These are phyloP conservation scores for Scleromitrula shiraiana DNA, from an alignment of 2,329 filamentous ascomycete genomes.

Conservation along the genomic window DNA sequence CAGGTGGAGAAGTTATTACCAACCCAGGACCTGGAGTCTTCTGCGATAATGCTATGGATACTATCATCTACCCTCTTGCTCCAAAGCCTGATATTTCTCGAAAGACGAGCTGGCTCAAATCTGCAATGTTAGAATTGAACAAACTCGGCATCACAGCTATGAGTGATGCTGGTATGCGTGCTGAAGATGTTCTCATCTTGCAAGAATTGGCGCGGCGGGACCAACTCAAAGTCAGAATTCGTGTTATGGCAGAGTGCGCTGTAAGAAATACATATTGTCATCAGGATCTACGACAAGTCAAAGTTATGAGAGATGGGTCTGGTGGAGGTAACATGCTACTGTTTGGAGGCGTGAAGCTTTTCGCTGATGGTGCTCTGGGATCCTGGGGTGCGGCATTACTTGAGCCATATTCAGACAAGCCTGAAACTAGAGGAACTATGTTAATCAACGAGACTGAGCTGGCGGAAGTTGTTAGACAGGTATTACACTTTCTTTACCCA, in stretches of 20 bases:
- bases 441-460: constrained; percentile 57
- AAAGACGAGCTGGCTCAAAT: constrained; percentile 46
- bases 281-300: constrained; percentile 26
- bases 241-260: constrained; percentile 61
- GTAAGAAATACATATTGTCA: constrained; percentile 57
- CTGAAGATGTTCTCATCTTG: constrained; percentile 46
- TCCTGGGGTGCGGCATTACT: constrained; percentile 66
- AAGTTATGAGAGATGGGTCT: constrained; percentile 16
- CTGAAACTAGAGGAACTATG: constrained; percentile 53
- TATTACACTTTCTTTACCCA: constrained; percentile 10
- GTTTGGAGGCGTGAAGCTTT: constrained; percentile 60
- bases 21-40: constrained; percentile 59
- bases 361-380: constrained; percentile 62
- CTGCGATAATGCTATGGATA: constrained; percentile 65
- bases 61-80: constrained; percentile 45
- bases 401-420: constrained; percentile 60
- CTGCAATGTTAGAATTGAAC: constrained; percentile 55
- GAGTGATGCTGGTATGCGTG: constrained; percentile 58
- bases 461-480: constrained; percentile 39
- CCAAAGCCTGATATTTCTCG: constrained; percentile 46
- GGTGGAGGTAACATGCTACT: constrained; percentile 33
- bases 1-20: constrained; percentile 56
- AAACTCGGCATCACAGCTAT: constrained; percentile 59
- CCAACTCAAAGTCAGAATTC: constrained; percentile 55
- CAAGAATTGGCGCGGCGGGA: constrained; percentile 41